These are phyloP conservation scores for Podospora comata DNA, from an alignment of 495 filamentous ascomycete genomes.

Conservation along the genomic window DNA sequence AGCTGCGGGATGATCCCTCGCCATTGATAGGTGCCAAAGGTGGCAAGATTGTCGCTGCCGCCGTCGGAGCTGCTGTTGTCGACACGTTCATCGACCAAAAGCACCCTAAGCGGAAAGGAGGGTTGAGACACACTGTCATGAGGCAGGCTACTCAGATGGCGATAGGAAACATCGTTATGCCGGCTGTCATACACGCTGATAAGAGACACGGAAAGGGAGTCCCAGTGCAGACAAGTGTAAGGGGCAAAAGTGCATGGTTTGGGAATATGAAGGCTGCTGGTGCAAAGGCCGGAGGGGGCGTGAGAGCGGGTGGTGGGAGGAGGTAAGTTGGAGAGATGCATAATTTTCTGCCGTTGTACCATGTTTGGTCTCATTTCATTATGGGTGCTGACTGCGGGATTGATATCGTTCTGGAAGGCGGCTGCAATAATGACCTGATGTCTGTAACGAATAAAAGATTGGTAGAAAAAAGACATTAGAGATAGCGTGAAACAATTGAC, in stretches of 20 bases:
- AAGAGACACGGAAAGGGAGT: conserved; percentile 7
- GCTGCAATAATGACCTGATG: not conserved
- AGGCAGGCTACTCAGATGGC: not conserved
- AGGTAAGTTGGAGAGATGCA: not conserved
- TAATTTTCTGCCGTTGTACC: not conserved
- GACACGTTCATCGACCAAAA: conserved; percentile 30
- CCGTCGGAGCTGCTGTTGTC: conserved; percentile 31
- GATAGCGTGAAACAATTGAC: not conserved
- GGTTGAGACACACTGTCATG: conserved; percentile 9
- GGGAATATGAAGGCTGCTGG: not conserved
- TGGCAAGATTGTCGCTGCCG: conserved; percentile 29
- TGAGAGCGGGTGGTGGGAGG: not conserved
- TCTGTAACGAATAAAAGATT: not conserved
- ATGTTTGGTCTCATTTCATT: not conserved
- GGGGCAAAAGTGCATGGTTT: not conserved
- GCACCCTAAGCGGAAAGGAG: conserved; percentile 18
- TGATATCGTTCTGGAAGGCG: not conserved
- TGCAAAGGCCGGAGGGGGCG: not conserved
- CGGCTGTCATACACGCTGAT: not conserved
- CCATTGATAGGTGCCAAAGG: conserved; percentile 32
- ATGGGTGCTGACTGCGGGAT: not conserved
- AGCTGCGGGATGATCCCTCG: conserved; percentile 25
- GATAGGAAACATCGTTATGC: conserved; percentile 4
- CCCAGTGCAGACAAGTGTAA: not conserved
- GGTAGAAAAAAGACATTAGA: not conserved